phyloP scores from a whole-genome alignment of 2,329 filamentous ascomycete species.

The Fusarium nisikadoi region DNA sequence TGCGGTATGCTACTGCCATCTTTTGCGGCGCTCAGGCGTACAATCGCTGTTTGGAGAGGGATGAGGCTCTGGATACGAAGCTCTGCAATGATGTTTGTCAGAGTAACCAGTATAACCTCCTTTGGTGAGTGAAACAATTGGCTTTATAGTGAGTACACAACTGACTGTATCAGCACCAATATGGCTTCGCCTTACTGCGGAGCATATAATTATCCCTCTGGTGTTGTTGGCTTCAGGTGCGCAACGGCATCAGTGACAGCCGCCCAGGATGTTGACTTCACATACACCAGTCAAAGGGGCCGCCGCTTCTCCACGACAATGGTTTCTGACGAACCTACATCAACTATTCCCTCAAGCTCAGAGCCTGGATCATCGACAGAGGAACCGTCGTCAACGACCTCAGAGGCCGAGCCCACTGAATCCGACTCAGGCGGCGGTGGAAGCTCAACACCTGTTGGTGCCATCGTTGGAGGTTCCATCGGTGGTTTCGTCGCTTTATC shows the following conservation, averaged over 20 bases:
- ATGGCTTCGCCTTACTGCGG: conserved; percentile 23
- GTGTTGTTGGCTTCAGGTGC: conserved; percentile 20
- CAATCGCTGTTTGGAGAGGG: neutral
- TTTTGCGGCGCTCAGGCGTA: conserved; percentile 6
- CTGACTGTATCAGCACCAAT: conserved; percentile 7
- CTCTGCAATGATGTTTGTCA: conserved; percentile 30
- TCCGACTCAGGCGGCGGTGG: neutral
- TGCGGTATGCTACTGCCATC: neutral
- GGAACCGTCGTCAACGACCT: neutral
- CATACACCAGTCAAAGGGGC: conserved; percentile 9
- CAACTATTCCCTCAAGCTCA: neutral
- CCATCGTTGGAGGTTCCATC: conserved; percentile 23
- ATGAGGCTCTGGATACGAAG: neutral
- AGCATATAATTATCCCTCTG: conserved; percentile 16
- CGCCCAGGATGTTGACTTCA: conserved; percentile 11
- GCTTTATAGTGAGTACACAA: rapidly evolving
- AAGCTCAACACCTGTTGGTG: conserved; percentile 10
- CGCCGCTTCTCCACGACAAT: neutral
- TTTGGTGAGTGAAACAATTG: conserved; percentile 1
- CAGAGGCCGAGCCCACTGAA: neutral
- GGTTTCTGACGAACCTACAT: neutral
- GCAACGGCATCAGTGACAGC: neutral
- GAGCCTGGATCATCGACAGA: neutral
- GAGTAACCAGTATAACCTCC: conserved; percentile 26
- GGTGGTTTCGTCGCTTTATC: conserved; percentile 19